Conservation (phyloP, 2,329 filamentous ascomycete species). For the Penicillium aurantiogriseum region DNA sequence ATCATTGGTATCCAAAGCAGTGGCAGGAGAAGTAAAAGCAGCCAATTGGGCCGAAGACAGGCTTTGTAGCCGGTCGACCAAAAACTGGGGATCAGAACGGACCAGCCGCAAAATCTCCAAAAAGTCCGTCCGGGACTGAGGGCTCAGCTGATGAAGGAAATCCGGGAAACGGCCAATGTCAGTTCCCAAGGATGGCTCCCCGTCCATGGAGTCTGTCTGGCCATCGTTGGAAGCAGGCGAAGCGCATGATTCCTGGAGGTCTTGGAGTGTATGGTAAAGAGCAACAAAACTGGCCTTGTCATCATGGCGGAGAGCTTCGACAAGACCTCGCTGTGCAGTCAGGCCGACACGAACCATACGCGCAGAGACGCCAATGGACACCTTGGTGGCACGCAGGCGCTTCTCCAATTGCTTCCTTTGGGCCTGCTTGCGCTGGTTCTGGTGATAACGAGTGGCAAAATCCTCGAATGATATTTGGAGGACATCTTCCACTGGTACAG, state of each 20-base stretch:
- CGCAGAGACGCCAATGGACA: slow-evolving; percentile 45
- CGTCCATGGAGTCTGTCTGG: slow-evolving; percentile 36
- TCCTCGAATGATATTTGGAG: slow-evolving; percentile 43
- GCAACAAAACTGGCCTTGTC: slow-evolving; percentile 47
- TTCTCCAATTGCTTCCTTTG: slow-evolving; percentile 42
- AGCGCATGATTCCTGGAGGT: slow-evolving; percentile 45
- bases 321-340: slow-evolving; percentile 45
- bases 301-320: slow-evolving; percentile 46
- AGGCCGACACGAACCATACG: slow-evolving; percentile 44
- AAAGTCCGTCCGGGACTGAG: slow-evolving; percentile 70
- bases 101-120: slow-evolving; percentile 77
- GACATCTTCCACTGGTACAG: slow-evolving; percentile 7
- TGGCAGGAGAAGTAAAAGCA: slow-evolving; percentile 73
- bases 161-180: slow-evolving; percentile 33
- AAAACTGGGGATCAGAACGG: slow-evolving; percentile 80
- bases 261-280: slow-evolving; percentile 45
- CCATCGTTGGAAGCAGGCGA: slow-evolving; percentile 33
- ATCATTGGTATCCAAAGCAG: slow-evolving; percentile 75
- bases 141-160: slow-evolving; percentile 65
- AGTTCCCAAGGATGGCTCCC: slow-evolving; percentile 39
- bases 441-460: slow-evolving; percentile 44
- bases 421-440: slow-evolving; percentile 43
- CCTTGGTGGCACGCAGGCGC: slow-evolving; percentile 42
- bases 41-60: slow-evolving; percentile 74
- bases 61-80: slow-evolving; percentile 76